These are phyloP conservation scores for Xanthoconium stramineum DNA, from an alignment of 768 basidiomycete genomes.

Conservation along the genomic window DNA sequence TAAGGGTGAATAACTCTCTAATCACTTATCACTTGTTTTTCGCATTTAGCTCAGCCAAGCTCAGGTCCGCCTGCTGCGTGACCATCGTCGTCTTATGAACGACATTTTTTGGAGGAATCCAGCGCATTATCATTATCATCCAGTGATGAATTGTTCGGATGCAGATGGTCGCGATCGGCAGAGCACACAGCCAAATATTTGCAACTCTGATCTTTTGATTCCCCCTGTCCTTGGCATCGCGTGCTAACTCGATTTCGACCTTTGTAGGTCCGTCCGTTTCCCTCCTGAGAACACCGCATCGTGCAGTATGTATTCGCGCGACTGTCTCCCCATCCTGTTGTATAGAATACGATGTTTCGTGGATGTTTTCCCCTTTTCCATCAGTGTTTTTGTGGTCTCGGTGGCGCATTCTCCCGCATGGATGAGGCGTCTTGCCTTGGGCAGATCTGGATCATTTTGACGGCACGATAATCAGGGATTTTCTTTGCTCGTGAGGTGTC, in stretches of 20 bases:
- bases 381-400: conserved; percentile 52
- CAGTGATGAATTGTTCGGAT: background rate
- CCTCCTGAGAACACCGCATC: background rate
- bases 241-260: conserved; percentile 10
- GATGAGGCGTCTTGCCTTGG: conserved; percentile 65
- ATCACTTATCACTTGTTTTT: too few relatives aligned
- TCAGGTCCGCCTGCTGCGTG: too few relatives aligned
- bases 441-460: conserved; percentile 46
- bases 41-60: too few relatives aligned
- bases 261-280: background rate
- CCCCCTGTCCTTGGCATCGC: background rate
- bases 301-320: background rate
- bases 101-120: too few relatives aligned
- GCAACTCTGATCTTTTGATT: conserved; percentile 51
- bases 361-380: conserved; percentile 38
- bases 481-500: conserved; percentile 17
- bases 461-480: conserved; percentile 44
- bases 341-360: background rate
- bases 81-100: too few relatives aligned
- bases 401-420: conserved; percentile 69
- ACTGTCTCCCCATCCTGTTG: background rate
- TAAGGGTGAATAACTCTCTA: too few relatives aligned
- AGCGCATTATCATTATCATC: too few relatives aligned
- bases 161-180: conserved; percentile 42
- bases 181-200: conserved; percentile 65